Evolutionary conservation across 805 yeast species (phyloP).

Genomic region (Tetrapisispora pingtungensis): DNA sequence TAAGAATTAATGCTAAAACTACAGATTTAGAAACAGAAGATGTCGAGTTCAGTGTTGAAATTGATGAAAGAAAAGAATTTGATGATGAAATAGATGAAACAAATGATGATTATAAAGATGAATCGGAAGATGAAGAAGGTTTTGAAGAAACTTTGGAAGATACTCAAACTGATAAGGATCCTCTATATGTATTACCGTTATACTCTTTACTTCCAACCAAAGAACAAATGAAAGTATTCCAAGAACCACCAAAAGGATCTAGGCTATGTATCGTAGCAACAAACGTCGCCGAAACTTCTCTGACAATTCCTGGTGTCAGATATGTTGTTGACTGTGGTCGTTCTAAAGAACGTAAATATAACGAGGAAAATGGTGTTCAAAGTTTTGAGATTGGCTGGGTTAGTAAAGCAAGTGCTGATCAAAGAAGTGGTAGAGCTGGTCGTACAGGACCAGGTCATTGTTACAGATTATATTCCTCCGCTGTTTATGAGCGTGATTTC

Average conservation of each 20-base stretch:
- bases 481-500: conserved; percentile 82
- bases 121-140: conserved; percentile 42
- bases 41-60: conserved; percentile 56
- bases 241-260: conserved; percentile 73
- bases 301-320: conserved; percentile 90
- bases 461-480: conserved; percentile 85
- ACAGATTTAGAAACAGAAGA: conserved; percentile 82
- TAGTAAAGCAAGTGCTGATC: conserved; percentile 91
- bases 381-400: conserved; percentile 87
- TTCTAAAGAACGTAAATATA: conserved; percentile 75
- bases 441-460: conserved; percentile 99
- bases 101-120: conserved; percentile 25
- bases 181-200: conserved; percentile 81
- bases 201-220: conserved; percentile 89
- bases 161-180: conserved; percentile 63
- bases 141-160: conserved; percentile 62
- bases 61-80: conserved; percentile 25
- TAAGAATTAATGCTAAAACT: conserved; percentile 45
- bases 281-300: conserved; percentile 94
- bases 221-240: conserved; percentile 89
- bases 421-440: conserved; percentile 95
- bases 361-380: conserved; percentile 82
- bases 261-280: conserved; percentile 92
- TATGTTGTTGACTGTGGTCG: conserved; percentile 96
- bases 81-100: conserved; percentile 31